Conservation (phyloP, 1,284 basidiomycete species). For the Microbotryum saponariae region DNA sequence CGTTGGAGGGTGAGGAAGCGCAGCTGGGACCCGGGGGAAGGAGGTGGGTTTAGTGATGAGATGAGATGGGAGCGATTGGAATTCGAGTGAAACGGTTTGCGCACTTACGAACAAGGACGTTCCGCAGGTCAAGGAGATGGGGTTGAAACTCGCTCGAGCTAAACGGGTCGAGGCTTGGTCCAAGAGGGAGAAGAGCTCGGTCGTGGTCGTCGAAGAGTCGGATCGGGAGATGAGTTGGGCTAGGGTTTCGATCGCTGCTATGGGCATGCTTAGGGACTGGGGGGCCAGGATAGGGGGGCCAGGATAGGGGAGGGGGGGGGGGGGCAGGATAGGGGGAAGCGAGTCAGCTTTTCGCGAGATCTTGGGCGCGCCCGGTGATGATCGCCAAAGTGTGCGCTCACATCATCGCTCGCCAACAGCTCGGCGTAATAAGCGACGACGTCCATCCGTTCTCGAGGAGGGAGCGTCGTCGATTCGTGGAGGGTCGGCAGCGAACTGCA, state of each 20-base stretch:
- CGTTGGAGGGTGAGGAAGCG: conserved; percentile 34
- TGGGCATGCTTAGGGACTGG: conserved; percentile 66
- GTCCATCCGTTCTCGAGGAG: no score
- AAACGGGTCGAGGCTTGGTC: conserved; percentile 64
- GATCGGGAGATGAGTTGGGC: conserved; percentile 68
- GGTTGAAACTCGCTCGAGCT: conserved; percentile 59
- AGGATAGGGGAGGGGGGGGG: no score
- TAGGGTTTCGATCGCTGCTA: conserved; percentile 76
- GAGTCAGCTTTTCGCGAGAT: no score
- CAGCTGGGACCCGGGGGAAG: conserved; percentile 40
- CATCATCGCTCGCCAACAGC: no score
- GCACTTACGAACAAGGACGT: conserved; percentile 79
- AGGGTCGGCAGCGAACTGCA: no score
- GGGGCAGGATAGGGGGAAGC: no score
- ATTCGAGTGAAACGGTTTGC: conserved; percentile 64
- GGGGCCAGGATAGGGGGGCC: no score
- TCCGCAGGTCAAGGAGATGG: conserved; percentile 79
- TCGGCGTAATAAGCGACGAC: no score
- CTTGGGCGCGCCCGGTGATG: no score
- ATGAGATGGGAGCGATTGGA: conserved; percentile 40
- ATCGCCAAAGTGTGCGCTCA: no score
- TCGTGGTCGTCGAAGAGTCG: conserved; percentile 72
- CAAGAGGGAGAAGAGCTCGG: conserved; percentile 75
- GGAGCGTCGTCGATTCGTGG: no score
- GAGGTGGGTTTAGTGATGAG: neutral